Conservation (phyloP, 768 basidiomycete species). For the Candolleomyces efflorescens region DNA sequence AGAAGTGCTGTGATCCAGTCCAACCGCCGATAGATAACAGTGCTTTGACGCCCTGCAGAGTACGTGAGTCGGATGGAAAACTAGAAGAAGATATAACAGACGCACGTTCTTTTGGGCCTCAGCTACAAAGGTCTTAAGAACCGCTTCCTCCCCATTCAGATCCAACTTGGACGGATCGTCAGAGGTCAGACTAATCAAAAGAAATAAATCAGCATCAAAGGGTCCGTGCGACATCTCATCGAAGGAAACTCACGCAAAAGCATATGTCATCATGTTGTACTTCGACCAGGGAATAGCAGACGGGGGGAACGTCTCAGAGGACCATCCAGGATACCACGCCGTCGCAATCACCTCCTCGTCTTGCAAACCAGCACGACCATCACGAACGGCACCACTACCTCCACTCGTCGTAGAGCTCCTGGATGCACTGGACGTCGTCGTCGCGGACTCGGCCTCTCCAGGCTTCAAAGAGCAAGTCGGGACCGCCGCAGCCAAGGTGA, state of each 20-base stretch:
- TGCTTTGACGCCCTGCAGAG: constrained; percentile 47
- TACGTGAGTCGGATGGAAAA: background rate
- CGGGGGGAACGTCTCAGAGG: constrained; percentile 34
- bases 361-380: constrained; percentile 9
- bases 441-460: background rate
- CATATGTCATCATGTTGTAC: constrained; percentile 45
- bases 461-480: background rate
- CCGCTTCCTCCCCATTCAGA: constrained; percentile 35
- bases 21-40: constrained; percentile 67
- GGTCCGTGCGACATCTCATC: background rate
- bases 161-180: constrained; percentile 22
- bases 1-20: constrained; percentile 58
- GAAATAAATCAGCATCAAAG: background rate
- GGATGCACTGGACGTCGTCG: background rate
- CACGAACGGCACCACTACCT: background rate
- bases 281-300: constrained; percentile 48
- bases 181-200: constrained; percentile 25
- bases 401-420: background rate
- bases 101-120: constrained; percentile 36
- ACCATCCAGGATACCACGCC: constrained; percentile 58
- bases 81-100: background rate
- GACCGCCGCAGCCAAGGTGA: background rate
- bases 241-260: constrained; percentile 38
- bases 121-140: constrained; percentile 52
- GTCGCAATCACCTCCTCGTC: constrained; percentile 37